A percentile compares a stretch with the other conserved stretches of the same genome.
Conservation (phyloP, 768 basidiomycete species). For the Coprinellus micaceus region DNA sequence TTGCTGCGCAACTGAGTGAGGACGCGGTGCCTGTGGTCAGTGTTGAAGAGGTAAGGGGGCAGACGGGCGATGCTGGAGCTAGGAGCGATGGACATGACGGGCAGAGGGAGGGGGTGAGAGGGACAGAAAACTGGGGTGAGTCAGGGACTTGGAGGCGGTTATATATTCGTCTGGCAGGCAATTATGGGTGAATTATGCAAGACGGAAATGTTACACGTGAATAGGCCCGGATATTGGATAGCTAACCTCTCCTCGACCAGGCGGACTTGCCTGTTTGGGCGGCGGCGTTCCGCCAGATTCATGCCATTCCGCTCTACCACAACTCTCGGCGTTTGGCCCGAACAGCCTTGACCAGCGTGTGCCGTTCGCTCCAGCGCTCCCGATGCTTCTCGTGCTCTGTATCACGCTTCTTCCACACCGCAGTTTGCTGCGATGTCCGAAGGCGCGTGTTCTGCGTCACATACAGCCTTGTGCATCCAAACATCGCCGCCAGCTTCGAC, state of each 20-base stretch:
- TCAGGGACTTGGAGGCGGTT: conserved; percentile 15
- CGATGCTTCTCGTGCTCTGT: conserved; percentile 43
- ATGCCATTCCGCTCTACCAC: conserved; percentile 50
- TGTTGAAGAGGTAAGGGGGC: conserved; percentile 47
- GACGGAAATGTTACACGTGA: conserved; percentile 25
- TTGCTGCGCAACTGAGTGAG: conserved; percentile 59
- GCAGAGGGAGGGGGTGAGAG: conserved; percentile 7
- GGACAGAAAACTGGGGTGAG: conserved; percentile 9
- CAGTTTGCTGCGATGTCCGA: conserved; percentile 44
- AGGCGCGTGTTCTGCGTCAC: conserved; percentile 64
- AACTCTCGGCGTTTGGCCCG: conserved; percentile 62
- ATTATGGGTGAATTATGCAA: conserved; percentile 18
- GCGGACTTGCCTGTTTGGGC: conserved; percentile 26
- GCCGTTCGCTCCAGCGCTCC: conserved; percentile 70
- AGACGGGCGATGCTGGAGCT: conserved; percentile 23
- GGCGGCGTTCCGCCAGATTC: conserved; percentile 35
- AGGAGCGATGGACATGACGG: conserved; percentile 19
- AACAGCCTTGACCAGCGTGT: conserved; percentile 58
- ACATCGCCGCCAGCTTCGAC: conserved; percentile 67
- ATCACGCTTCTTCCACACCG: conserved; percentile 41
- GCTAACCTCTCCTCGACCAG: conserved; percentile 16
- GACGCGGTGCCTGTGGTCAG: conserved; percentile 54
- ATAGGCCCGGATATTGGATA: conserved; percentile 16
- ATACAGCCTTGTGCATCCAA: conserved; percentile 67
- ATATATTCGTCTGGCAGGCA: conserved; percentile 23